phyloP scores from a whole-genome alignment of 163 green algal species.

The Coccomyxa subellipsoidea region DNA sequence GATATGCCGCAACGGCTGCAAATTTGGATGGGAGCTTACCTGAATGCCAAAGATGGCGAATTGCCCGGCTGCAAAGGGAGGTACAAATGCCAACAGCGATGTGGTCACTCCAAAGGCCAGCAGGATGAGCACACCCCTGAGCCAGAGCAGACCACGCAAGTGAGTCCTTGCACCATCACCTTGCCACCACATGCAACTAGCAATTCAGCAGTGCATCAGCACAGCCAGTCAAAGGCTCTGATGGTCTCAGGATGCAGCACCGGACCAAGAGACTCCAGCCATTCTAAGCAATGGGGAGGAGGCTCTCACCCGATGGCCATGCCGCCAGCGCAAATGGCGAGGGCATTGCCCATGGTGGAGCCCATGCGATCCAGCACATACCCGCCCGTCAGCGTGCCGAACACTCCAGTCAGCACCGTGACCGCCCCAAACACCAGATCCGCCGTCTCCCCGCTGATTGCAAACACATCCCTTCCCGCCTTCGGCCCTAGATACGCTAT shows the following conservation, averaged over 20 bases:
- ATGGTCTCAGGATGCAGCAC: neutral
- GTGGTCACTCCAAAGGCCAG: constrained; percentile 49
- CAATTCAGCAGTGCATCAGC: neutral
- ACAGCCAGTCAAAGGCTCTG: neutral
- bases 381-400: constrained; percentile 67
- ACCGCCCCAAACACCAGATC: constrained; percentile 87
- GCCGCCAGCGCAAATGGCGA: constrained; percentile 56
- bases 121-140: constrained; percentile 42
- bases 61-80: constrained; percentile 70
- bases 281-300: neutral
- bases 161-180: too few species aligned
- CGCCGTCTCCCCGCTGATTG: constrained; percentile 41
- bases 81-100: constrained; percentile 64
- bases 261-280: neutral
- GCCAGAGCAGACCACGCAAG: neutral
- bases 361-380: constrained; percentile 71
- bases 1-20: neutral
- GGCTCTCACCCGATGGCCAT: constrained; percentile 27
- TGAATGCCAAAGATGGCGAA: constrained; percentile 78
- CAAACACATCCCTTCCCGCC: constrained; percentile 76
- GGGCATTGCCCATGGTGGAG: constrained; percentile 58
- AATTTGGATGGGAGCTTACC: constrained; percentile 28
- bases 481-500: constrained; percentile 90
- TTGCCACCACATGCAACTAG: too few species aligned
- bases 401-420: constrained; percentile 80